Evolutionary conservation across 2,329 filamentous ascomycete species (phyloP), one percentile per base, ranked within the genome.

Genomic region (Xylariaceae sp.): DNA sequence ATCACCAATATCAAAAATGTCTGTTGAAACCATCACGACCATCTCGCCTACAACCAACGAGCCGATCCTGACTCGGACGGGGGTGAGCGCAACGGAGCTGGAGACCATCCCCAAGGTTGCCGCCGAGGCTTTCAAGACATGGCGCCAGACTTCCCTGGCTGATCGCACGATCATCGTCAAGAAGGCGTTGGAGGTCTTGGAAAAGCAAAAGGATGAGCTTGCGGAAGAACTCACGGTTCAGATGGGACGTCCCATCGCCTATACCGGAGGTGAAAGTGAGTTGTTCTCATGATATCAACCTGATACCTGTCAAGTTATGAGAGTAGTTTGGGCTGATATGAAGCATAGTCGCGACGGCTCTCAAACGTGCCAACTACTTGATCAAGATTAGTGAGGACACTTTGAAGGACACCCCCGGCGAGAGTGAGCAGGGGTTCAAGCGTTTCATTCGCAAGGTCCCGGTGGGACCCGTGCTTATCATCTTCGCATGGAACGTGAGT

Each of bases 401-500:
- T 1, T 80, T 97, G 56, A 84, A 87, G 69, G 89, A 95, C 67
- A 92, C 90, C 0, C 83, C 88, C 35, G 92, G 92, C 7, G 90
- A 96, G 72, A 75, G 84, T 2, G 91, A 97, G 76, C 84, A 88
- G 70, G 92, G 93, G 0, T 97, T 96, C 79, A 92, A 88, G 77
- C 83, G 93, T 65, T 97, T 90, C 71, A 91, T 97, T 72, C 87
- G 87, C 73, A 96, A 95, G 75, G 84, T 90, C 7, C 90, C 93
- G 0, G 84, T 97, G 55, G 93, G 93, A 0, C 91, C 92, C 9
- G 89, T 94, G 13, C 81, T 97, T 60, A 82, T 97, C 65, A 85
- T 97, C 62, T 97, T 97, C 75, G 89, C 93, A 0, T 97, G 93
- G 93, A 97, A 97, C 77, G 92, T 94, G 76, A 77, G 91, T 94